Conservation (phyloP, 164 flowering plant genomes). For the Vitis rupestris region DNA sequence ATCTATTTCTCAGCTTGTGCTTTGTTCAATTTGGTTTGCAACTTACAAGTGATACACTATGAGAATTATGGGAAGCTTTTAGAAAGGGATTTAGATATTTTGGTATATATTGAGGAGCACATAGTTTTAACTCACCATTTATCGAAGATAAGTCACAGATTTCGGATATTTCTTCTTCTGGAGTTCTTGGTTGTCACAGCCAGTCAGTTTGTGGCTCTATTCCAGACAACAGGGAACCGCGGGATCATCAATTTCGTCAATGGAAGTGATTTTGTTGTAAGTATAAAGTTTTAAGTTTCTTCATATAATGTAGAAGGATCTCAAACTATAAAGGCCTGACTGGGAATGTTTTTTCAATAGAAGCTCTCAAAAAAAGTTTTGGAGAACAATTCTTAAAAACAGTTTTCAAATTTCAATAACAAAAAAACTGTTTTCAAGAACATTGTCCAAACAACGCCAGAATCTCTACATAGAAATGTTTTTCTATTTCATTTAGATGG, state of each 20-base stretch:
- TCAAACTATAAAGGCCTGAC: no score
- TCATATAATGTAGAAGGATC: no score
- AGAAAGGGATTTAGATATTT: conserved; percentile 42
- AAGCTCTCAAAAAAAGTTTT: no score
- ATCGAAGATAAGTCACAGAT: conserved; percentile 52
- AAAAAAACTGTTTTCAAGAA: no score
- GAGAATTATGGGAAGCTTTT: conserved; percentile 43
- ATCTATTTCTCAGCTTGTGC: conserved; percentile 35
- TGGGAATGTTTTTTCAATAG: no score
- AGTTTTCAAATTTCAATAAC: no score
- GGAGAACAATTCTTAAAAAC: no score
- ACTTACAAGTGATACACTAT: conserved; percentile 42
- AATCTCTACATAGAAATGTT: no score
- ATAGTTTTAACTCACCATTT: conserved; percentile 30
- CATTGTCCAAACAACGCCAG: no score
- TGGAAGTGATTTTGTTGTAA: conserved; percentile 60
- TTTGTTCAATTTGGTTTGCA: conserved; percentile 39
- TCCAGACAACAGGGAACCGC: conserved; percentile 35
- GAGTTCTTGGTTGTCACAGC: conserved; percentile 39
- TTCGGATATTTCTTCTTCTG: conserved; percentile 36
- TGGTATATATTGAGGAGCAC: conserved; percentile 43
- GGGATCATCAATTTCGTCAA: conserved; percentile 41
- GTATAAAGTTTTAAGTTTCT: conserved; percentile 16
- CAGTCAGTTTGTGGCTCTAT: conserved; percentile 27
- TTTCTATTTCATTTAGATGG: no score